Evolutionary conservation across 768 basidiomycete genomes (phyloP), one percentile per base, ranked within the genome.

Genomic region (Paxillus rubicundulus): DNA sequence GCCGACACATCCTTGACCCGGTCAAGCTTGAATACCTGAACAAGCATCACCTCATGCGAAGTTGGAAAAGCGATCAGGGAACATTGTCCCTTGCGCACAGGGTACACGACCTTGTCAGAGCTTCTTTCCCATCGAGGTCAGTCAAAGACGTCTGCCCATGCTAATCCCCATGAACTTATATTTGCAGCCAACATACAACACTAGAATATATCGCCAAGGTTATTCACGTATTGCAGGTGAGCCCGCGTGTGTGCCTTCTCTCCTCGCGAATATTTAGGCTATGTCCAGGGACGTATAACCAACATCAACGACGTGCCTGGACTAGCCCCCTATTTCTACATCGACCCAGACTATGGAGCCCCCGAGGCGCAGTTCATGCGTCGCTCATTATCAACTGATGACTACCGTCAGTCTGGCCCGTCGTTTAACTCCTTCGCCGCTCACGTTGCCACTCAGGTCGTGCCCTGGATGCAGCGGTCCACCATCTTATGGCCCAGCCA

Each of bases 1-100:
- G 92, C 28, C 87, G 92, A 54, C 83, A 89, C n/a, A 80, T 84
- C 14, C 79, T 98, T 13, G 91, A 94, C 56, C 78, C 81, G 0
- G 69, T 70, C 9, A 97, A 97, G 63, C 78, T 99, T 14, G 85
- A 86, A 60, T 91, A 86, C 64, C 72, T 98, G 49, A 98, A 98
- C 67, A 93, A 92, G 62, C 85, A 88, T 42, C 89, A 96, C 61
- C 69, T 99, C 14, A 77, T 82, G 70, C 73, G 73, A 16, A 74
- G 72, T 50, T 79, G 82, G 62, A 72, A 79, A 14, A 73, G 73
- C 6, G 70, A 78, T 2, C 70, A 77, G 13, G 84, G 81, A 1
- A 73, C 86, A 21, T 61, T 71, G n/a, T 61, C 68, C 1, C 73
- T 92, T 4, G 82, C 86, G 3, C 67, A 72, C 40, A 74, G 84